phyloP scores from a whole-genome alignment of 140 eudicot species.

The Bidens hawaiensis region DNA sequence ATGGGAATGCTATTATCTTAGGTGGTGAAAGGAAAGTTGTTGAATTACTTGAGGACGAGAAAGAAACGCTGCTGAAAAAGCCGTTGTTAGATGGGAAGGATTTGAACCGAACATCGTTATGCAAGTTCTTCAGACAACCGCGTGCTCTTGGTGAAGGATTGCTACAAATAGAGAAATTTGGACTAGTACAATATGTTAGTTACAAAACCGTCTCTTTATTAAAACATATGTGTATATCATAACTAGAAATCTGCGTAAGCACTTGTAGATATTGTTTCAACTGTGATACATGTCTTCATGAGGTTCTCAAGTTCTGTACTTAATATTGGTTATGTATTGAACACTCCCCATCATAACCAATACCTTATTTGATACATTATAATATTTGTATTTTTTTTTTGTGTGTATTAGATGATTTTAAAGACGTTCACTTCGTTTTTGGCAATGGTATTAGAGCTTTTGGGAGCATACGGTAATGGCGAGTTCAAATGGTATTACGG shows the following conservation, averaged over 20 bases:
- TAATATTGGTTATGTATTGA: background rate
- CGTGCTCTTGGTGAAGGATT: slow-evolving; percentile 65
- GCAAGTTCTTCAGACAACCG: slow-evolving; percentile 62
- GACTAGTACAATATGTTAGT: slow-evolving; percentile 93
- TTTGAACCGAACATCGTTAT: slow-evolving; percentile 30
- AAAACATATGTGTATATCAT: background rate
- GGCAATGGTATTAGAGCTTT: slow-evolving; percentile 59
- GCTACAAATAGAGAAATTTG: slow-evolving; percentile 71
- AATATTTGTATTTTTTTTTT: background rate
- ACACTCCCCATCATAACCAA: background rate
- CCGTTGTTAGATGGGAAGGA: slow-evolving; percentile 59
- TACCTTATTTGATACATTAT: background rate
- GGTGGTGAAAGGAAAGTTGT: slow-evolving; percentile 77
- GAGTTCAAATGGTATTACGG: slow-evolving; percentile 87
- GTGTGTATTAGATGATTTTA: slow-evolving; percentile 66
- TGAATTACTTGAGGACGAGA: slow-evolving; percentile 69
- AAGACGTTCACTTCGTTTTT: slow-evolving; percentile 79
- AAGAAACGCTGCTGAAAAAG: slow-evolving; percentile 41
- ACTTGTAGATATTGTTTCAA: background rate
- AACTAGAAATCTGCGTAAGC: background rate
- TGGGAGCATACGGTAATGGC: slow-evolving; percentile 94
- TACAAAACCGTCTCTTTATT: background rate
- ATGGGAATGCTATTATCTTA: slow-evolving; percentile 17
- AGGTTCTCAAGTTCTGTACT: background rate
- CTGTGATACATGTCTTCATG: background rate